These are phyloP conservation scores for Fragosphaeria purpurea DNA, from an alignment of 2,329 filamentous ascomycete genomes.

Conservation along the genomic window DNA sequence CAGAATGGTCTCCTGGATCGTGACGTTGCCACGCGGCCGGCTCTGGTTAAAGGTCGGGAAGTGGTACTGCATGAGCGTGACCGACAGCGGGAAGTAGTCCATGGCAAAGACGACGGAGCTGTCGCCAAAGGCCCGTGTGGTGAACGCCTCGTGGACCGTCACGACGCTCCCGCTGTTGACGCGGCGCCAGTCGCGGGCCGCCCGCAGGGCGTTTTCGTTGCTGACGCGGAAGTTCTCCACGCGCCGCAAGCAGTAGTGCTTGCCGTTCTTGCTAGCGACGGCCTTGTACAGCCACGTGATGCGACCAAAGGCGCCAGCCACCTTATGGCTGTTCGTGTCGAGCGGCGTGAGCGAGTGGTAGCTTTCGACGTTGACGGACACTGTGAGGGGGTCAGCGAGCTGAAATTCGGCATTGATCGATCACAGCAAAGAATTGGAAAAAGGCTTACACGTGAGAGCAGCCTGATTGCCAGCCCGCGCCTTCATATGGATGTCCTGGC, in stretches of 20 bases:
- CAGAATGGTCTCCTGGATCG: constrained; percentile 61
- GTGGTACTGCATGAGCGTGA: constrained; percentile 79
- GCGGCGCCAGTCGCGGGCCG: constrained; percentile 81
- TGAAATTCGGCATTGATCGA: too few species aligned
- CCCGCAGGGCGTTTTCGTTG: constrained; percentile 78
- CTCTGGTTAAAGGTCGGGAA: constrained; percentile 40
- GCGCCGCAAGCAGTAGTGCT: constrained; percentile 76
- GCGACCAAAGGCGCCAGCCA: constrained; percentile 55
- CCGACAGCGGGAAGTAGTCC: constrained; percentile 84
- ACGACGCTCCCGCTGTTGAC: constrained; percentile 76
- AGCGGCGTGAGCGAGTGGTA: constrained; percentile 89
- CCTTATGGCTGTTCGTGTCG: constrained; percentile 57
- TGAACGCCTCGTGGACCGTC: constrained; percentile 84
- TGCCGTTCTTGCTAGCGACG: constrained; percentile 76
- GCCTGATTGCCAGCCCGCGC: constrained; percentile 76
- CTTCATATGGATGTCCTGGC: constrained; percentile 85
- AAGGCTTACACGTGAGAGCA: constrained; percentile 47
- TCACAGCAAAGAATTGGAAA: too few species aligned
- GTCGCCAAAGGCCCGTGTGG: constrained; percentile 83
- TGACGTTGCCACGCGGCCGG: constrained; percentile 26
- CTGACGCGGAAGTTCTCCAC: constrained; percentile 83
- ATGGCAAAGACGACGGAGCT: constrained; percentile 91
- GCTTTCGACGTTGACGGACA: constrained; percentile 54
- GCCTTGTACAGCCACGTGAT: constrained; percentile 95
- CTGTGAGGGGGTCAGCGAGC: constrained; percentile 9